Evolutionary conservation across 805 yeast genomes (phyloP).

Genomic region (Candida quercuum): DNA sequence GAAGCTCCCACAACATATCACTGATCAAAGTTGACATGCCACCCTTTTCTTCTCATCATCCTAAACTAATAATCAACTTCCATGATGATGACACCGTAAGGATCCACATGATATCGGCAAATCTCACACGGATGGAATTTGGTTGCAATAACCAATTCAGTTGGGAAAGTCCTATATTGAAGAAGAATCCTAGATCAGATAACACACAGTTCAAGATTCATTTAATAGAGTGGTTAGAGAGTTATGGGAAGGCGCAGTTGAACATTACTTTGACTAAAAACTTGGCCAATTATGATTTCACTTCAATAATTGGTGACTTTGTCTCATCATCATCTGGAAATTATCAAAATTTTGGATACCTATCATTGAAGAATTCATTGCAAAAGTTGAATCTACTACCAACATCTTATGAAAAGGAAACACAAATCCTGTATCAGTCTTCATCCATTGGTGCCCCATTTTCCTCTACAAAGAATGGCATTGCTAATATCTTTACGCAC

Average conservation of each 20-base stretch:
- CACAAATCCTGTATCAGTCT: conserved; percentile 28
- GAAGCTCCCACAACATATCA: conserved; percentile 9
- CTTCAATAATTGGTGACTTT: conserved; percentile 43
- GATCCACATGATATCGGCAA: conserved; percentile 54
- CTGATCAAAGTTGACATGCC: conserved; percentile 29
- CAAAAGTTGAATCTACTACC: conserved; percentile 12
- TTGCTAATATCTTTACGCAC: conserved; percentile 21
- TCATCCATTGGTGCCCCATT: conserved; percentile 25
- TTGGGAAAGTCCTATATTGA: conserved; percentile 52
- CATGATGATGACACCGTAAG: conserved; percentile 36
- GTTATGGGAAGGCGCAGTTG: conserved; percentile 32
- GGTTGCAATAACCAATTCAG: conserved; percentile 57
- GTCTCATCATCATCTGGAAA: conserved; percentile 51
- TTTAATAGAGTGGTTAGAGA: conserved; percentile 37
- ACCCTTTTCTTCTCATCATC: conserved; percentile 51
- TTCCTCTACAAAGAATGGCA: conserved; percentile 3
- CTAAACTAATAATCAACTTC: conserved; percentile 61
- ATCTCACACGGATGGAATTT: conserved; percentile 50
- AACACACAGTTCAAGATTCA: conserved; percentile 37
- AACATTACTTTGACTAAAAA: conserved; percentile 21
- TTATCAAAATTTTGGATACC: conserved; percentile 25
- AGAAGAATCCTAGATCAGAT: not conserved
- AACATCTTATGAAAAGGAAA: not conserved
- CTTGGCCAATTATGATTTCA: conserved; percentile 38
- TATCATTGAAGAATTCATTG: conserved; percentile 19